A percentile compares a stretch with the other conserved stretches of the same genome.
Evolutionary conservation across 305 asterid genomes (phyloP).

Genomic region (Coffea humblotiana): DNA sequence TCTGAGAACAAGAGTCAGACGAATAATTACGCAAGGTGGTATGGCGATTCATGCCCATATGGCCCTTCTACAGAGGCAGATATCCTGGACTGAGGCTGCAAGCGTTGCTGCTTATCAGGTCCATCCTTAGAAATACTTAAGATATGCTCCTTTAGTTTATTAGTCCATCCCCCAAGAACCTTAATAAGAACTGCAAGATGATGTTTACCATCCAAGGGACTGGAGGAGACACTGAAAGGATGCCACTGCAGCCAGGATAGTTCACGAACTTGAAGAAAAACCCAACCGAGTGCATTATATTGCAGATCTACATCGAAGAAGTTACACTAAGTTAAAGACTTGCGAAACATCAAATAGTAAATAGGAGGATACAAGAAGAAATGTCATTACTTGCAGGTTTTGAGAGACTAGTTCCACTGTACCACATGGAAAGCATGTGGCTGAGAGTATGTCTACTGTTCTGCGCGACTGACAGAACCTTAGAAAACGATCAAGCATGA

Average conservation of each 20-base stretch:
- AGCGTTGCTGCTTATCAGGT: conserved; percentile 24
- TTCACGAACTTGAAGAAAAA: conserved; percentile 72
- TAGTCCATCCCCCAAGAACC: conserved; percentile 83
- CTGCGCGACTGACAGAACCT: conserved; percentile 81
- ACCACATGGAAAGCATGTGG: conserved; percentile 73
- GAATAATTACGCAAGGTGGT: conserved; percentile 63
- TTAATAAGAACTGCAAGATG: conserved; percentile 72
- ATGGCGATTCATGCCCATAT: conserved; percentile 82
- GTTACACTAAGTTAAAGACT: conserved; percentile 6
- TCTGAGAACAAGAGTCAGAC: background rate
- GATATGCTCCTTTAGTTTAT: conserved; percentile 49
- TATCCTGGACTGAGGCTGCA: conserved; percentile 19
- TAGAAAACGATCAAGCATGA: conserved; percentile 89
- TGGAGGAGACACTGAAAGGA: conserved; percentile 88
- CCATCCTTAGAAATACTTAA: conserved; percentile 34
- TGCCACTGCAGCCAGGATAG: conserved; percentile 90
- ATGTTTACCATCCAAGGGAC: conserved; percentile 67
- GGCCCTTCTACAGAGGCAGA: conserved; percentile 87
- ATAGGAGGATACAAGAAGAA: background rate
- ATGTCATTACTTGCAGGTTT: conserved; percentile 64
- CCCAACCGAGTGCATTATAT: conserved; percentile 87
- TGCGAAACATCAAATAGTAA: background rate
- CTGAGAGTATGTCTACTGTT: conserved; percentile 59
- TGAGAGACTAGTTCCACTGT: conserved; percentile 72
- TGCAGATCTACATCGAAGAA: conserved; percentile 49